Evolutionary conservation across 2,329 filamentous ascomycete genomes (phyloP).

Genomic region (Paraphoma sp.): DNA sequence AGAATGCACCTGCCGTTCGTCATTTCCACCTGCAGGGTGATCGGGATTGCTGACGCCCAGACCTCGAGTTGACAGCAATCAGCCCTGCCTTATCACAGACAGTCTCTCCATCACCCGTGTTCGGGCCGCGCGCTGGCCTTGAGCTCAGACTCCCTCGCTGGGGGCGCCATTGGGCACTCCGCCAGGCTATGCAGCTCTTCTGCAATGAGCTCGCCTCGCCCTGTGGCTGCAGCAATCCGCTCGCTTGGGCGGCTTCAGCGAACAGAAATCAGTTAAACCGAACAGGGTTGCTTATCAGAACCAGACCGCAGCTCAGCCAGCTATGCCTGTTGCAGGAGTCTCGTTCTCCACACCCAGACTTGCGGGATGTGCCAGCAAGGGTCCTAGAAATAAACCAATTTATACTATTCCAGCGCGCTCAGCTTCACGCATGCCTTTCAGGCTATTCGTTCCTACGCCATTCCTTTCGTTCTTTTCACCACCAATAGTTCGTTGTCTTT

Average conservation of each 20-base stretch:
- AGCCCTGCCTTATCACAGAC: slow-evolving; percentile 33
- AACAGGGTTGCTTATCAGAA: slow-evolving; percentile 43
- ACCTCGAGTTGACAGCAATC: slow-evolving; percentile 9
- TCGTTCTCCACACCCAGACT: slow-evolving; percentile 32
- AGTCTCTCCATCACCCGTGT: slow-evolving; percentile 13
- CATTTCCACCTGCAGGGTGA: slow-evolving; percentile 22
- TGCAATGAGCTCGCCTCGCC: slow-evolving; percentile 18
- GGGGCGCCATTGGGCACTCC: slow-evolving; percentile 20
- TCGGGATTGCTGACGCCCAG: slow-evolving; percentile 35
- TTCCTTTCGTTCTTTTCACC: slow-evolving; percentile 7
- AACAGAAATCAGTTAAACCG: slow-evolving; percentile 19
- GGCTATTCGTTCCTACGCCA: slow-evolving; percentile 14
- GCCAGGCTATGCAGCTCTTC: slow-evolving; percentile 16
- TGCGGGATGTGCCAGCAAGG: slow-evolving; percentile 35
- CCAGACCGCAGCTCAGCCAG: slow-evolving; percentile 30
- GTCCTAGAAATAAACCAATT: slow-evolving; percentile 33
- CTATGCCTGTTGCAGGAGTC: slow-evolving; percentile 21
- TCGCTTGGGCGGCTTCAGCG: slow-evolving; percentile 28
- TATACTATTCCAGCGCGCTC: slow-evolving; percentile 31
- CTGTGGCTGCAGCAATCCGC: slow-evolving; percentile 28
- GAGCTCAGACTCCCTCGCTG: slow-evolving; percentile 6
- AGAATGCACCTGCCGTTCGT: no score
- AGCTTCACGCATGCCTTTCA: slow-evolving; percentile 16
- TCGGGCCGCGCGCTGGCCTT: slow-evolving; percentile 13
- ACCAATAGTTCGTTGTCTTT: neutral